These are phyloP conservation scores for Parmales sp. DNA, from an alignment of 108 stramenopile species.

Conservation along the genomic window DNA sequence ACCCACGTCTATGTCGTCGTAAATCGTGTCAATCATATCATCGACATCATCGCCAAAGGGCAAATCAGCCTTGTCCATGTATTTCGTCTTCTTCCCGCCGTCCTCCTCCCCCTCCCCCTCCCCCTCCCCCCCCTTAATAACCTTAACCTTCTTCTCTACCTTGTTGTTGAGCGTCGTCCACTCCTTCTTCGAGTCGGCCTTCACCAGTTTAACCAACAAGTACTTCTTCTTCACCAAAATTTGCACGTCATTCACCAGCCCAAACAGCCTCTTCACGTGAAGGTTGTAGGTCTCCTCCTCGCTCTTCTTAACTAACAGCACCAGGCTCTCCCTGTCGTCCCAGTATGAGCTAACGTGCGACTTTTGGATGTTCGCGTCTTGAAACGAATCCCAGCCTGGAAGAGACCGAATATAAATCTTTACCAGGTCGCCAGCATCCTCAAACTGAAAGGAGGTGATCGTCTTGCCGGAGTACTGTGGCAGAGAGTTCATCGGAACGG, in stretches of 20 bases:
- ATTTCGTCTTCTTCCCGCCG: not conserved
- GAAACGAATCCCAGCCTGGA: not conserved
- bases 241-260: not conserved
- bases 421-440: not conserved
- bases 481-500: not conserved
- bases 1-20: too few species aligned
- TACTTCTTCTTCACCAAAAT: not conserved
- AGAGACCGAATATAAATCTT: not conserved
- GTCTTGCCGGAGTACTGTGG: not conserved
- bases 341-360: not conserved
- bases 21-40: not conserved
- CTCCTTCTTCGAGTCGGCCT: not conserved
- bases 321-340: not conserved
- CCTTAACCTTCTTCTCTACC: not conserved
- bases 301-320: not conserved
- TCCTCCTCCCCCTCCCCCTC: not conserved
- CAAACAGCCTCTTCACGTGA: not conserved
- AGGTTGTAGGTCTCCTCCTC: not conserved
- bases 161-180: conserved; percentile 1
- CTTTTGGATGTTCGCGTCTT: not conserved
- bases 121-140: not conserved
- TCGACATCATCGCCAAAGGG: not conserved
- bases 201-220: not conserved
- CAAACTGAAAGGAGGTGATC: not conserved
- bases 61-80: not conserved